These are phyloP conservation scores for Populus trichocarpa DNA, from an alignment of 441 rosid species.

Conservation along the genomic window DNA sequence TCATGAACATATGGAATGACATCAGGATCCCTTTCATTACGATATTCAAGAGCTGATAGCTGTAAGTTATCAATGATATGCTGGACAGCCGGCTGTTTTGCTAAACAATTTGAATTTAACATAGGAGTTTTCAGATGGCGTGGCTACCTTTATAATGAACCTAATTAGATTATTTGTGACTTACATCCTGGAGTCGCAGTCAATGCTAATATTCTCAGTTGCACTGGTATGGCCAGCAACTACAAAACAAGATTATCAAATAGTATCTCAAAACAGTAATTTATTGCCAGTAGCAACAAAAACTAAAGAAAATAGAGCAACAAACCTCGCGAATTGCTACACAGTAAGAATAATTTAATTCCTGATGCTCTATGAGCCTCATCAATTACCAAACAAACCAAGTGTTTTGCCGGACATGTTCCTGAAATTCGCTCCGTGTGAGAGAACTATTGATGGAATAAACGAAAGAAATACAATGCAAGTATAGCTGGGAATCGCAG, in stretches of 20 bases:
- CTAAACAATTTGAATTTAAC: constrained; percentile 35
- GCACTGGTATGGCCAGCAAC: constrained; percentile 76
- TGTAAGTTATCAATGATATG: constrained; percentile 69
- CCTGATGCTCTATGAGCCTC: constrained; percentile 98
- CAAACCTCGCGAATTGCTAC: constrained; percentile 90
- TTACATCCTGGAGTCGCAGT: constrained; percentile 99
- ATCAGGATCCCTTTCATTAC: constrained; percentile 75
- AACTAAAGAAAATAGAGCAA: constrained; percentile 11
- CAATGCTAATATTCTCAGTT: constrained; percentile 80
- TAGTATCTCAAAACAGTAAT: constrained; percentile 22
- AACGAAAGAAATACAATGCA: background rate
- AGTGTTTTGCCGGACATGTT: constrained; percentile 59
- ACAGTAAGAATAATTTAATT: constrained; percentile 82
- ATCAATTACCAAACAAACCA: constrained; percentile 93
- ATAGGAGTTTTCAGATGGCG: constrained; percentile 18
- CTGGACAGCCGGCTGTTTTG: constrained; percentile 82
- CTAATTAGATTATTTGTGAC: constrained; percentile 24
- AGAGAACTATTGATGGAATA: background rate
- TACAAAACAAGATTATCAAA: constrained; percentile 35
- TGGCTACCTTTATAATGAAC: constrained; percentile 2
- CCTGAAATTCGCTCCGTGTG: constrained; percentile 40
- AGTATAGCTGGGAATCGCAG: background rate
- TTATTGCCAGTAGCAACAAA: constrained; percentile 13
- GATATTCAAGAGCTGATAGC: constrained; percentile 88
- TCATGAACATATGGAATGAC: constrained; percentile 76